phyloP scores from a whole-genome alignment of 176 grass and related monocot genomes.

The Oryza meyeriana region DNA sequence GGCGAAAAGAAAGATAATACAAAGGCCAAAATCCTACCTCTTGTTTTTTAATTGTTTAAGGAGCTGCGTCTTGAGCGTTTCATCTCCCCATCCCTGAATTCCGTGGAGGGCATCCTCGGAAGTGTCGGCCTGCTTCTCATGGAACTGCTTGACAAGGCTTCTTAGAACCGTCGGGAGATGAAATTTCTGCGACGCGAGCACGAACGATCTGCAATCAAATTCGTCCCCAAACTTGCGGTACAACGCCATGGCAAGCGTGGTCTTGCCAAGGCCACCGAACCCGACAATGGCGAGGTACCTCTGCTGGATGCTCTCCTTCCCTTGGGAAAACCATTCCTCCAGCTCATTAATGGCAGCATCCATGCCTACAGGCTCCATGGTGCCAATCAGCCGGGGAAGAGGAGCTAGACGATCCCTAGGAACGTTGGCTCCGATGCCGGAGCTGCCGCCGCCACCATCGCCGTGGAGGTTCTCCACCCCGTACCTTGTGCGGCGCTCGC shows the following conservation, averaged over 20 bases:
- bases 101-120: background rate
- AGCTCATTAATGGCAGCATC: background rate
- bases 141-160: constrained; percentile 3
- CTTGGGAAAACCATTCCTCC: background rate
- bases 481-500: background rate
- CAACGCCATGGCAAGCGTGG: constrained; percentile 3
- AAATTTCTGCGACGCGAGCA: constrained; percentile 26
- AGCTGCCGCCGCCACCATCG: accelerated
- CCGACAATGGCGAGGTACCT: background rate
- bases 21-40: background rate
- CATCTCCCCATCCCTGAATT: background rate
- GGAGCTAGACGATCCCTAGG: background rate
- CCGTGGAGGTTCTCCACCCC: background rate
- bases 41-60: accelerated
- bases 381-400: constrained; percentile 3
- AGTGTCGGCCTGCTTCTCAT: background rate
- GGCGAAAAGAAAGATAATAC: no score
- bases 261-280: constrained; percentile 31
- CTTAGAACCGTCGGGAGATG: background rate
- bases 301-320: no score
- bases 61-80: background rate
- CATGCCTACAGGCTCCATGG: background rate
- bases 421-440: accelerated
- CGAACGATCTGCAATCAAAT: background rate
- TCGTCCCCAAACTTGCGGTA: background rate